phyloP scores from a whole-genome alignment of 176 grass and related monocot genomes.

The Tuctoria greenei region DNA sequence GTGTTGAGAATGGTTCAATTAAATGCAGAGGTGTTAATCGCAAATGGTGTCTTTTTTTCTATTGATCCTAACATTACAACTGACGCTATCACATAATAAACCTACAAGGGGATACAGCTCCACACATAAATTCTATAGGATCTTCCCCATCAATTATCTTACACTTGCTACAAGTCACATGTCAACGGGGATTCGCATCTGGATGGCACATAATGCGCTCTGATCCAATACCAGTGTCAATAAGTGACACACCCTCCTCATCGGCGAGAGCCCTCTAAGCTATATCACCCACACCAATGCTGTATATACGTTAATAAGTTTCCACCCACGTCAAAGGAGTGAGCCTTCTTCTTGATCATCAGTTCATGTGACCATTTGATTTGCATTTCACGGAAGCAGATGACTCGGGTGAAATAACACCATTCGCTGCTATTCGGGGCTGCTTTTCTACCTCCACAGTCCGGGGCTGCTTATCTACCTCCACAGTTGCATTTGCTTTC shows the following conservation, averaged over 20 bases:
- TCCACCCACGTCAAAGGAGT: constrained; percentile 7
- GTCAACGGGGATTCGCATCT: background rate
- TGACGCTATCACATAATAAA: constrained; percentile 12
- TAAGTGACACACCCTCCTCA: constrained; percentile 7
- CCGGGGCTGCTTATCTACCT: constrained; percentile 27
- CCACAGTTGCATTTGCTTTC: constrained; percentile 3
- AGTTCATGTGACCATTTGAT: constrained; percentile 44
- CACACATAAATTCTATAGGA: constrained; percentile 39
- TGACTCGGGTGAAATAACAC: constrained; percentile 27
- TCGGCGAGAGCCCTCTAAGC: background rate
- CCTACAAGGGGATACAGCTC: constrained; percentile 35
- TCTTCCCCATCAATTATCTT: constrained; percentile 47
- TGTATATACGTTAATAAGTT: constrained; percentile 6
- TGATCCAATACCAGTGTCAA: constrained; percentile 11
- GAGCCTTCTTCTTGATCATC: constrained; percentile 18
- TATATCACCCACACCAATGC: constrained; percentile 9
- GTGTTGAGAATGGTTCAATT: no score
- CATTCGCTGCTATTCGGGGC: constrained; percentile 31
- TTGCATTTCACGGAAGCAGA: constrained; percentile 22
- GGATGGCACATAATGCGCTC: constrained; percentile 14
- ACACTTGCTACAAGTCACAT: constrained; percentile 37
- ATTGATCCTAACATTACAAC: constrained; percentile 32
- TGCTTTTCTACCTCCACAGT: constrained; percentile 28
- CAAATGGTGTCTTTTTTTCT: constrained; percentile 35
- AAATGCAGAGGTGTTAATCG: background rate